These are phyloP conservation scores for Castanospermum australe DNA, from an alignment of 306 rosid species.

Conservation along the genomic window DNA sequence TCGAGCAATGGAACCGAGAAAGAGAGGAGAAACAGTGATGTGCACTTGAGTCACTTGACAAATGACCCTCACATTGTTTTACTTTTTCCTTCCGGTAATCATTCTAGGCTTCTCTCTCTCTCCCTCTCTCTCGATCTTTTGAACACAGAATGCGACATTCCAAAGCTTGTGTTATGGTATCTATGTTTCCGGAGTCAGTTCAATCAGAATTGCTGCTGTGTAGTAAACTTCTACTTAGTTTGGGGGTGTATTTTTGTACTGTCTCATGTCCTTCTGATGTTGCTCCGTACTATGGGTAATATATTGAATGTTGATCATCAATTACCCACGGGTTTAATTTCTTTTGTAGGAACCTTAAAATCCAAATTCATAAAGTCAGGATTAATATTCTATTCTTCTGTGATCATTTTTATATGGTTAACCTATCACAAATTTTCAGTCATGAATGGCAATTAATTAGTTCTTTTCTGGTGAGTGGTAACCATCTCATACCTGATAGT, in stretches of 20 bases:
- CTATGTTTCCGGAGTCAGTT: not conserved
- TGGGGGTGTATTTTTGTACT: not conserved
- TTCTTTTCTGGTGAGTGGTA: not conserved
- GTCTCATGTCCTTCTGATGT: not conserved
- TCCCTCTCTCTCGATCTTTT: not conserved
- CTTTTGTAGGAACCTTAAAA: not conserved
- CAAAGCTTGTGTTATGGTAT: not conserved
- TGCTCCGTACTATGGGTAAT: not conserved
- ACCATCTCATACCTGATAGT: not conserved
- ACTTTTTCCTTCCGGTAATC: constrained; percentile 11
- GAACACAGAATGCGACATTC: not conserved
- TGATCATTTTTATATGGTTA: not conserved
- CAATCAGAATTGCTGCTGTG: not conserved
- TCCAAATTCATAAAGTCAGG: not conserved
- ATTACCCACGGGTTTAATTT: not conserved
- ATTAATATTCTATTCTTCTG: not conserved
- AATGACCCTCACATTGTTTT: not conserved
- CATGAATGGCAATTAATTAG: not conserved
- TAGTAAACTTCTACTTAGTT: not conserved
- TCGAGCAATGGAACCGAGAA: constrained; percentile 77
- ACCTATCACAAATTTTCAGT: not conserved
- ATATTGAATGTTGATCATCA: not conserved
- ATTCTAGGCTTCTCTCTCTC: constrained; percentile 14
- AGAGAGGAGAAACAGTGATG: constrained; percentile 51
- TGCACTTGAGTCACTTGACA: not conserved